These are phyloP conservation scores for Dendrobium chrysotoxum DNA, from an alignment of 106 monocot species.

Conservation along the genomic window DNA sequence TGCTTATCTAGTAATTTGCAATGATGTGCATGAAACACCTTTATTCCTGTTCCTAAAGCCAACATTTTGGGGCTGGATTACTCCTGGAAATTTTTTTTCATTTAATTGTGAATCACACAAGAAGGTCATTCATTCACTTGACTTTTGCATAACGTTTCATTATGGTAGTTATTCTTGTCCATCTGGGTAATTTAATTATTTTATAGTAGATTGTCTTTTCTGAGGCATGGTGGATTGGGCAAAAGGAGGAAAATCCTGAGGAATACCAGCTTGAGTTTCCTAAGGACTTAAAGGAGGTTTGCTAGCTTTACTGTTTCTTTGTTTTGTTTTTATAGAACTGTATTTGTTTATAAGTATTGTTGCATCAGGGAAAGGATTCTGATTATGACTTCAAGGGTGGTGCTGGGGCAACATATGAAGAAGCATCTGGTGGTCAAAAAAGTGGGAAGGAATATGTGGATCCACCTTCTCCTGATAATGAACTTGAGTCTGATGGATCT, in stretches of 20 bases:
- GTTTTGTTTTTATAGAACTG: neutral
- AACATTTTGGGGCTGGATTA: neutral
- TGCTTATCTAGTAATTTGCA: neutral
- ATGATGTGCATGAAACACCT: neutral
- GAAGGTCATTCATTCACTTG: neutral
- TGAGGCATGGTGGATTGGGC: constrained; percentile 98
- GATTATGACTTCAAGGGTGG: constrained; percentile 91
- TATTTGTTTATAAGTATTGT: neutral
- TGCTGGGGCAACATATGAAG: constrained; percentile 51
- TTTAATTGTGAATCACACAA: neutral
- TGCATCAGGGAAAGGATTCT: constrained; percentile 28
- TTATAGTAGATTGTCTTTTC: constrained; percentile 85
- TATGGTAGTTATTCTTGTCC: neutral
- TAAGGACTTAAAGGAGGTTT: constrained; percentile 43
- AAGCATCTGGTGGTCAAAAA: constrained; percentile 21
- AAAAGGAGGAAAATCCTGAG: constrained; percentile 84
- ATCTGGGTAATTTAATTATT: neutral
- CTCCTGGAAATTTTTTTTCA: neutral
- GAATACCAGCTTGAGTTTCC: constrained; percentile 76
- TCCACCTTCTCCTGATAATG: constrained; percentile 33
- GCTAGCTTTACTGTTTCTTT: neutral
- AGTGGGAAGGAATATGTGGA: constrained; percentile 33
- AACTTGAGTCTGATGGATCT: constrained; percentile 26
- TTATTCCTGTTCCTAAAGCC: neutral
- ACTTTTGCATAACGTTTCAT: neutral